Base-by-base conservation (phyloP, 148 eudicot genomes). In the Heliamphora exappendiculata region DNA sequence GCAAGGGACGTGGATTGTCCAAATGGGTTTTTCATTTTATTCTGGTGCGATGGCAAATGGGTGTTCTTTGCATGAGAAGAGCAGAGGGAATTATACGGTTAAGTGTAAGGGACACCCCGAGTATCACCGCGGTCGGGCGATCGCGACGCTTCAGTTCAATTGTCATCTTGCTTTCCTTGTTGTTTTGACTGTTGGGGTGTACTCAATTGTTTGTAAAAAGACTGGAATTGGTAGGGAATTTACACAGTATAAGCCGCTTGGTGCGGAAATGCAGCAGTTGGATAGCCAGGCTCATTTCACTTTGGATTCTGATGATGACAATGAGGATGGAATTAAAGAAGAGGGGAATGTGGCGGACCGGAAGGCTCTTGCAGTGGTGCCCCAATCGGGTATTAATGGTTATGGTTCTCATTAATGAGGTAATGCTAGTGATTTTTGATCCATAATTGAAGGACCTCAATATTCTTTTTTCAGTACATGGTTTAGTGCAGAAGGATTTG, bases 161-260 rank as follows among this genome's bases (percentile, higher is more conserved):
- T 85, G 87, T 26, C 90, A 89, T 47, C 87, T 89, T 75, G 88
- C 90, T 59, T 75, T 87, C 5, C 80, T 89, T 44, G 92, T 85
- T 29, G 74, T 87, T 68, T 37, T 82, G 75, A 55, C 83, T 47
- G 72, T 75, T 72, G 82, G 82, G 67, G 83, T 82, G 62, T 89
- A 76, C 76, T 80, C 87, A 0, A 24, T 83, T 76, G 55, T 85
- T 16, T 80, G 86, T 29, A 81, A 14, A 9, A 79, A 51, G 45
- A 45, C 37, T 75, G 82, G 78, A 11, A 19, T 34, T 20, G 65
- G n/a, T n/a, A 85, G 79, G 33, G 83, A 79, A 24, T 60, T 71
- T 22, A 47, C 50, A 34, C 82, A 26, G 37, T 89, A 89, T 70
- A 82, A 76, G 83, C 87, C 90, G 3, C 33, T 89, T 66, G 81